Base-by-base conservation (phyloP, 2,329 filamentous ascomycete species). In the Annulohypoxylon truncatum region DNA sequence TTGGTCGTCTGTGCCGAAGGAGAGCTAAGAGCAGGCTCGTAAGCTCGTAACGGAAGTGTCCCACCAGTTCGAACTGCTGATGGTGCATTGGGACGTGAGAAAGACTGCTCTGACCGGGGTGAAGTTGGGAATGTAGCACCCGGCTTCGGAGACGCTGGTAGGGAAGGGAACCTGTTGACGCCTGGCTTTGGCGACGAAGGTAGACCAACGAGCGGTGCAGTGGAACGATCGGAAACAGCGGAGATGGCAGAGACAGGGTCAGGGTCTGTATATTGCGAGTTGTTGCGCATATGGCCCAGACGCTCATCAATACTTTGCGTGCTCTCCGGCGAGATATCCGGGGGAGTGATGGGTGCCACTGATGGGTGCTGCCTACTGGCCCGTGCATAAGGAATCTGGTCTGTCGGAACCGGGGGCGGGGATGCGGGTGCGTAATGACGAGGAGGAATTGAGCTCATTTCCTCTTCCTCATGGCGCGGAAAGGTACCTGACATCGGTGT, bases 401-500 rank as follows among this genome's bases (percentile, higher is more conserved):
- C 79, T 18, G 76, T 79, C 4, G 87, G 85, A 12, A 89, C 77
- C 2, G 87, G 86, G 6, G 87, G 86, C 4, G 87, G 87, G 3
- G 85, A 82, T 3, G 84, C 79, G 8, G 87, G 87, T 3, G 83
- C 82, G 69, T 90, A 90, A 48, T 85, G 82, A 28, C 87, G 83
- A 18, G 86, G 87, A 10, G 85, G 81, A 56, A 90, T 86, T 51
- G 83, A 69, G 72, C 80, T 85, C 81, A 89, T 83, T 75, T 90
- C 87, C 70, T 86, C 84, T 22, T 79, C 80, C 52, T 85, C 82
- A 12, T 82, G 77, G n/a, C 82, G 81, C 1, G 86, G 84, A 69
- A 90, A 90, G 2, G 84, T 87, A 2, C 80, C 83, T 1, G 88
- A 87, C 79, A 85, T 84, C 12, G 88, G 88, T 7, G 88, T 90